Evolutionary conservation across 192 early-diverging fungal species (phyloP), one percentile per base, ranked within the genome.

Genomic region (Dissophora ornata): DNA sequence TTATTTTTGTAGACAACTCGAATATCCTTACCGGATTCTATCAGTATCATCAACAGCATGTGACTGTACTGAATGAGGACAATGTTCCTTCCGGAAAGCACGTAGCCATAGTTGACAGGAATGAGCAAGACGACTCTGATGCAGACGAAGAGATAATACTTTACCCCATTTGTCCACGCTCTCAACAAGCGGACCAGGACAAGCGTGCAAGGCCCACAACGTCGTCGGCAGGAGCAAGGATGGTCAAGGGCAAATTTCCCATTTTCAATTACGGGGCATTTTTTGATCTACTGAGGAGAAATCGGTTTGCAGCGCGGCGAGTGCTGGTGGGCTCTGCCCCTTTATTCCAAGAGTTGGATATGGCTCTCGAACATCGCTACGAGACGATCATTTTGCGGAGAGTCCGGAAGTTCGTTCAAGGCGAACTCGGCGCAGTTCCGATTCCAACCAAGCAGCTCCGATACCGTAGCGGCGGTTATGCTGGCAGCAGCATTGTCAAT

Each of bases 1-100:
- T 66, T 71, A 62, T 84, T 54, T 84, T 84, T 50, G 64, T 84
- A 10, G 82, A 84, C 62, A 80, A 84, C 62, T 84, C 82, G 18
- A 84, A 84, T 22, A 84, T 84, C 19, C 45, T 81, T 3, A 64
- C 57, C 9, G 82, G 82, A 42, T 81, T 81, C 44, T 67, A 77
- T 30, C 66, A 77, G 4, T 58, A 66, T 42, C 62, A 58, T 16
- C 70, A 54, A 21, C 15, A 38, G 30, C 28, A 62, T 22, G 29
- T 18, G 3, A 21, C 62, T 3, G 1, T 30, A 33, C 28, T n/a
- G 12, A 61, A 21, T 18, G 45, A 21, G 8, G 45, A 48, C 1
- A 7, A 28, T 11, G 21, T n/a, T 13, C n/a, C n/a, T n/a, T n/a
- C n/a, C n/a, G n/a, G 33, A 18, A 32, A 28, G 15, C 0, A 36